These are phyloP conservation scores for Spathaspora boniae DNA, from an alignment of 805 yeast species.

Conservation along the genomic window DNA sequence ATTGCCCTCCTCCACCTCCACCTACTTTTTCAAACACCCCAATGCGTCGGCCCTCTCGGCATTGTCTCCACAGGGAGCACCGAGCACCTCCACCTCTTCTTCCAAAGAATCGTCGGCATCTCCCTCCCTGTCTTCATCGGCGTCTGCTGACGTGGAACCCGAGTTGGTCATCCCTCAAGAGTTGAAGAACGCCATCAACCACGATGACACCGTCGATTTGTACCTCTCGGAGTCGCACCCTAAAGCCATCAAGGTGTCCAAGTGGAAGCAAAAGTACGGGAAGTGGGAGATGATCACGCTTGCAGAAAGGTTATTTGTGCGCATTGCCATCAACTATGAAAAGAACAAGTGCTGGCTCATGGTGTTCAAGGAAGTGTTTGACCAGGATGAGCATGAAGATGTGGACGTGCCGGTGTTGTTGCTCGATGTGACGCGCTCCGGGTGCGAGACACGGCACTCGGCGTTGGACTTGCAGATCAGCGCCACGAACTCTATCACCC, in stretches of 20 bases:
- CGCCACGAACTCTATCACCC: conserved; percentile 28
- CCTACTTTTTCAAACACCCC: conserved; percentile 35
- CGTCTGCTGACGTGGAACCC: conserved; percentile 11
- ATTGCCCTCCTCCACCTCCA: conserved; percentile 38
- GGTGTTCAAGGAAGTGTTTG: conserved; percentile 38
- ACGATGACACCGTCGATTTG: conserved; percentile 35
- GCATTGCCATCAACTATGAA: conserved; percentile 37
- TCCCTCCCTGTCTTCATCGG: not conserved
- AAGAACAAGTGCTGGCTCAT: conserved; percentile 34
- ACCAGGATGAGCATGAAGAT: conserved; percentile 24
- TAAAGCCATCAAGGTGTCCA: conserved; percentile 36
- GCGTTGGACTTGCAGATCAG: conserved; percentile 39
- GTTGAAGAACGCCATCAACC: conserved; percentile 35
- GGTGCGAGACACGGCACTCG: conserved; percentile 27
- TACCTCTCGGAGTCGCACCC: conserved; percentile 33
- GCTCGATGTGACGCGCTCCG: conserved; percentile 22
- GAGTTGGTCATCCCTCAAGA: conserved; percentile 31
- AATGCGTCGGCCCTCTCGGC: too few species aligned
- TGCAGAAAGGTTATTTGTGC: conserved; percentile 32
- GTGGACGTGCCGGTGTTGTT: conserved; percentile 36
- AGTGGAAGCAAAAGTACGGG: conserved; percentile 40
- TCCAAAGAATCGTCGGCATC: conserved; percentile 25
- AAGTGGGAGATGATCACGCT: conserved; percentile 44
- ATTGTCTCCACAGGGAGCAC: too few species aligned
- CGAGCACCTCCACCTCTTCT: conserved; percentile 36